A percentile compares a stretch with the other conserved stretches of the same genome.
phyloP scores from a whole-genome alignment of 331 rosid genomes.

The Arachis monticola region DNA sequence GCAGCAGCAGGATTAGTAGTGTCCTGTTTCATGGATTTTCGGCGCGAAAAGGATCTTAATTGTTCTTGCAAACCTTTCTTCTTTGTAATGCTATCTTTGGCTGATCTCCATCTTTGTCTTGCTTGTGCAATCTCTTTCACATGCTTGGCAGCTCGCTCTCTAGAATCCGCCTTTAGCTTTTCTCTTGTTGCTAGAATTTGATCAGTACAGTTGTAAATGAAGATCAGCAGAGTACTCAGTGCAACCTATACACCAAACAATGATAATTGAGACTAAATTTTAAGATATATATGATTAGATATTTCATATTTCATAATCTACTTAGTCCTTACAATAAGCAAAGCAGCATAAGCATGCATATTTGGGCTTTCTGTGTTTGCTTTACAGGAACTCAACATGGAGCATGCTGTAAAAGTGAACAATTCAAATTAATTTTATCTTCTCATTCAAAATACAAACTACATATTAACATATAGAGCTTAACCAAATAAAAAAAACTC shows the following conservation, averaged over 20 bases:
- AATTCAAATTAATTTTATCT: slow-evolving; percentile 39
- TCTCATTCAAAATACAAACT: background rate
- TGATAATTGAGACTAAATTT: background rate
- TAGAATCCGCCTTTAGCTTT: slow-evolving; percentile 65
- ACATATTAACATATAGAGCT: background rate
- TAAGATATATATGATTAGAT: too few species aligned
- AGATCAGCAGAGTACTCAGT: slow-evolving; percentile 61
- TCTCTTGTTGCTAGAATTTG: slow-evolving; percentile 73
- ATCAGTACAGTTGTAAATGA: slow-evolving; percentile 71
- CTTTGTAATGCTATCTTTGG: slow-evolving; percentile 56
- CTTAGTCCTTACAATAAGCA: slow-evolving; percentile 66
- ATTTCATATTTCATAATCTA: too few species aligned
- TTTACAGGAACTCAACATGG: slow-evolving; percentile 65
- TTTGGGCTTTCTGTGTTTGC: slow-evolving; percentile 65
- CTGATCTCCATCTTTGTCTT: slow-evolving; percentile 69
- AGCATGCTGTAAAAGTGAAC: slow-evolving; percentile 67
- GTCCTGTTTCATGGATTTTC: slow-evolving; percentile 50
- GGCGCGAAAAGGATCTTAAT: slow-evolving; percentile 67
- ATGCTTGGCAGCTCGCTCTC: slow-evolving; percentile 78
- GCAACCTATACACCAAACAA: slow-evolving; percentile 51
- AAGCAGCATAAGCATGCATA: slow-evolving; percentile 66
- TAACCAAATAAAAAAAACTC: slow-evolving; percentile 46
- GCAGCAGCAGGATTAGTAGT: slow-evolving; percentile 19
- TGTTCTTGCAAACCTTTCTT: slow-evolving; percentile 58
- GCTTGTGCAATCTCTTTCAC: slow-evolving; percentile 74